Evolutionary conservation across 805 yeast species (phyloP).

Genomic region (Jamesozyma hellenica): DNA sequence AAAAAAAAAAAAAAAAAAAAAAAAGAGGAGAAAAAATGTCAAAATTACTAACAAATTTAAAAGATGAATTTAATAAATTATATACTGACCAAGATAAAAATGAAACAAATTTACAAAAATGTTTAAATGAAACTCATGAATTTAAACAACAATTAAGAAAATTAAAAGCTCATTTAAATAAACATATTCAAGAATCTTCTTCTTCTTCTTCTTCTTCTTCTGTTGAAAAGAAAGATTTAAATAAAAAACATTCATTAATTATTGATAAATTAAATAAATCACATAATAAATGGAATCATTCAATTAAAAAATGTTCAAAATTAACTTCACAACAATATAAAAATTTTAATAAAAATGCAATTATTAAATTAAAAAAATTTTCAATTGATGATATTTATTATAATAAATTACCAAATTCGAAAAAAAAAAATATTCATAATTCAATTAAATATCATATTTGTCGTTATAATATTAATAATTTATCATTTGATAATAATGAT

Average conservation of each 20-base stretch:
- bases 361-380: constrained; percentile 26
- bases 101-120: constrained; percentile 15
- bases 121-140: constrained; percentile 26
- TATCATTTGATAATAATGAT: constrained; percentile 19
- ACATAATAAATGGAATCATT: constrained; percentile 26
- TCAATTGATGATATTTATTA: constrained; percentile 29
- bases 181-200: constrained; percentile 20
- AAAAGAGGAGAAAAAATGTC: no score
- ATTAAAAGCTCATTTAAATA: constrained; percentile 35
- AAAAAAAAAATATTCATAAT: constrained; percentile 26
- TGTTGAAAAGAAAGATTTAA: constrained; percentile 4
- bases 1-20: neutral
- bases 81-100: constrained; percentile 9
- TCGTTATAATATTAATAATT: constrained; percentile 37
- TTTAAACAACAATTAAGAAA: constrained; percentile 32
- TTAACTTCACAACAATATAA: constrained; percentile 16
- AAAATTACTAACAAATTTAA: constrained; percentile 11
- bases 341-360: constrained; percentile 22
- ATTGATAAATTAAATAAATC: constrained; percentile 24
- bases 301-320: constrained; percentile 23
- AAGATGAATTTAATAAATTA: constrained; percentile 14
- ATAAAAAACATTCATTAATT: constrained; percentile 18
- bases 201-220: no score
- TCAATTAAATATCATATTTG: constrained; percentile 39
- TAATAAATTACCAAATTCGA: constrained; percentile 22